Evolutionary conservation across 2,329 filamentous ascomycete genomes (phyloP).

Genomic region (Ceratocystis cacaofunesta): DNA sequence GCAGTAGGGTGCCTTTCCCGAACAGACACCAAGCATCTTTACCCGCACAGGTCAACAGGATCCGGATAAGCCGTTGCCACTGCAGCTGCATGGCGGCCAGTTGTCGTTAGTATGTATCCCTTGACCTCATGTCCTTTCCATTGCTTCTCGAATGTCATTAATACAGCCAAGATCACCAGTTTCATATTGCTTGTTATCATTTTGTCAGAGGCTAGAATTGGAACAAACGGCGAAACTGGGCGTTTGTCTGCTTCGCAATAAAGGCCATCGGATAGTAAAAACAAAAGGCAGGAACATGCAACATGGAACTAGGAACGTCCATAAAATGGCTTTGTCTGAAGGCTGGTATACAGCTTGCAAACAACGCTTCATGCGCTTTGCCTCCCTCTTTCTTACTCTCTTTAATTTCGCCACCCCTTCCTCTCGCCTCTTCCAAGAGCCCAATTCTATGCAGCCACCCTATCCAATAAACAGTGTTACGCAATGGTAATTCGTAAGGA

Average conservation of each 20-base stretch:
- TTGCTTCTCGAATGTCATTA: not conserved
- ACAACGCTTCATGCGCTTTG: not conserved
- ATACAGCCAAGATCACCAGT: not conserved
- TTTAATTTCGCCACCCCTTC: not conserved
- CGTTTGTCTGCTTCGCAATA: not conserved
- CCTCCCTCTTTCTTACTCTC: not conserved
- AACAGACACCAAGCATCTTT: not conserved
- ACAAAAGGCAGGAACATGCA: not conserved
- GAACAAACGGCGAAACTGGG: not conserved
- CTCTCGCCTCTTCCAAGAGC: not conserved
- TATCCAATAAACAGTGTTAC: not conserved
- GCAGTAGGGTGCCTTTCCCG: not conserved
- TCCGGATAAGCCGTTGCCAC: not conserved
- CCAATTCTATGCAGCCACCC: not conserved
- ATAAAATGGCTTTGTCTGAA: not conserved
- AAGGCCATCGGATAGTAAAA: not conserved
- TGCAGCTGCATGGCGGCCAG: not conserved
- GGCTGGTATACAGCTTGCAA: too few relatives aligned
- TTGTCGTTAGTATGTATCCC: not conserved
- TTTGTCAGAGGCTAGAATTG: not conserved
- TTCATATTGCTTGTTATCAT: not conserved
- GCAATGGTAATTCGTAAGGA: not conserved
- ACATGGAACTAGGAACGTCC: not conserved
- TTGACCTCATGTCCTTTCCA: not conserved
- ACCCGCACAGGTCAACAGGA: not conserved